phyloP scores from a whole-genome alignment of 768 basidiomycete species.

The Pleurotus tuber-regium region DNA sequence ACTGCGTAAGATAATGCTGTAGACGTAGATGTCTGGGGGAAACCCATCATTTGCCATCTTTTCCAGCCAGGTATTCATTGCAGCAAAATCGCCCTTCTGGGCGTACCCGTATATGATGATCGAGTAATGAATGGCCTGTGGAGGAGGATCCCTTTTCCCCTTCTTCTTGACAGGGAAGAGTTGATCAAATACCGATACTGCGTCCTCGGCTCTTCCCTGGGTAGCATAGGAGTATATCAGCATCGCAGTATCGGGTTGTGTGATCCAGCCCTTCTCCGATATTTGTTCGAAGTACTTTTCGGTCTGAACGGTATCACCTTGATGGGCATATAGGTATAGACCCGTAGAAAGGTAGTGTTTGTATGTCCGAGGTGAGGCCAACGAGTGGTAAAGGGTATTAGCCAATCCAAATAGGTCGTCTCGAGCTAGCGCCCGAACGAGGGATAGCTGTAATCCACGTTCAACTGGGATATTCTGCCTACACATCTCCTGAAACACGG shows the following conservation, averaged over 20 bases:
- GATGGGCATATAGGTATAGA: conserved; percentile 49
- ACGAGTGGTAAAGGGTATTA: conserved; percentile 36
- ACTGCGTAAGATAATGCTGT: conserved; percentile 56
- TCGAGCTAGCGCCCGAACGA: conserved; percentile 44
- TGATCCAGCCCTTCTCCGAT: conserved; percentile 23
- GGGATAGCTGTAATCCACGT: conserved; percentile 24
- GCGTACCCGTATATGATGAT: conserved; percentile 56
- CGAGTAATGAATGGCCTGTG: conserved; percentile 51
- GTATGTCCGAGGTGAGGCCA: conserved; percentile 17
- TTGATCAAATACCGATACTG: conserved; percentile 49
- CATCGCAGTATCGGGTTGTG: conserved; percentile 33
- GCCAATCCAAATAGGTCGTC: conserved; percentile 38
- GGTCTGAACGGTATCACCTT: conserved; percentile 46
- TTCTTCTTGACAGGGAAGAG: conserved; percentile 43
- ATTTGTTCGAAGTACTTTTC: conserved; percentile 42
- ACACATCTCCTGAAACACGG: conserved; percentile 40
- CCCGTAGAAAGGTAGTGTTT: conserved; percentile 37
- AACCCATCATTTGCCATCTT: conserved; percentile 47
- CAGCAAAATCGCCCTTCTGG: conserved; percentile 40
- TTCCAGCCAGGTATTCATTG: conserved; percentile 54
- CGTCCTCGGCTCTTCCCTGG: conserved; percentile 36
- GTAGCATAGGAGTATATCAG: conserved; percentile 57
- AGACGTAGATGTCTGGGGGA: conserved; percentile 54
- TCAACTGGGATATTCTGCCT: conserved; percentile 30
- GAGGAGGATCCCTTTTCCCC: conserved; percentile 31